Conservation (phyloP, 1,139 yeast species). For the Geotrichum citri-aurantii region DNA sequence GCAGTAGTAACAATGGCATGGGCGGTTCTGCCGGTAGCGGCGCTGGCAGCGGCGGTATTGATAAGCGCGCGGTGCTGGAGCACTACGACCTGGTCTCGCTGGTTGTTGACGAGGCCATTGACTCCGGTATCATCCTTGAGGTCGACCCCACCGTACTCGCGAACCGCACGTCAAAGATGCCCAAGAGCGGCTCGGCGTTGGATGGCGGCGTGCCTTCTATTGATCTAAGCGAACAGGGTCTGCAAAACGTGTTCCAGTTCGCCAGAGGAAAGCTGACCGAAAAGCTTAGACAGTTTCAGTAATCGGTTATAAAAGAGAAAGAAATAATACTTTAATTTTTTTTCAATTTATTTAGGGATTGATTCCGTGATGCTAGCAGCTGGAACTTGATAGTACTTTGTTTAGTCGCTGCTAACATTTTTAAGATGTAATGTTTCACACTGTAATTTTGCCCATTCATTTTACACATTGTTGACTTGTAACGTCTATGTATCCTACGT, state of each 20-base stretch:
- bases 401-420: too few relatives aligned
- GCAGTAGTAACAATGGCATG: not conserved
- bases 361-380: too few relatives aligned
- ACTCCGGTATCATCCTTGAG: slow-evolving; percentile 79
- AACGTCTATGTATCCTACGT: too few relatives aligned
- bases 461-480: too few relatives aligned
- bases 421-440: too few relatives aligned
- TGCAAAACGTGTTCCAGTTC: slow-evolving; percentile 81
- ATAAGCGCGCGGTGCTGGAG: slow-evolving; percentile 71
- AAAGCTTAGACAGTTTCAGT: slow-evolving; percentile 63
- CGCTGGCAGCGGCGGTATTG: slow-evolving; percentile 44
- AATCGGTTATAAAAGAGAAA: not conserved
- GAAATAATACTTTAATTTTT: not conserved
- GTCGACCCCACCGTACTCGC: slow-evolving; percentile 84
- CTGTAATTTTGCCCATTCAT: too few relatives aligned
- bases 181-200: slow-evolving; percentile 56
- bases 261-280: slow-evolving; percentile 85
- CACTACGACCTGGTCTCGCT: slow-evolving; percentile 80
- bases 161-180: slow-evolving; percentile 82
- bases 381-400: too few relatives aligned
- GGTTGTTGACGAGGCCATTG: slow-evolving; percentile 87
- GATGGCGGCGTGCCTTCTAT: slow-evolving; percentile 42
- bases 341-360: too few relatives aligned
- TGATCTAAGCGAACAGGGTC: slow-evolving; percentile 82
- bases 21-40: slow-evolving; percentile 31